Evolutionary conservation across 2,329 filamentous ascomycete genomes (phyloP).

Genomic region (Diaporthe sp.): DNA sequence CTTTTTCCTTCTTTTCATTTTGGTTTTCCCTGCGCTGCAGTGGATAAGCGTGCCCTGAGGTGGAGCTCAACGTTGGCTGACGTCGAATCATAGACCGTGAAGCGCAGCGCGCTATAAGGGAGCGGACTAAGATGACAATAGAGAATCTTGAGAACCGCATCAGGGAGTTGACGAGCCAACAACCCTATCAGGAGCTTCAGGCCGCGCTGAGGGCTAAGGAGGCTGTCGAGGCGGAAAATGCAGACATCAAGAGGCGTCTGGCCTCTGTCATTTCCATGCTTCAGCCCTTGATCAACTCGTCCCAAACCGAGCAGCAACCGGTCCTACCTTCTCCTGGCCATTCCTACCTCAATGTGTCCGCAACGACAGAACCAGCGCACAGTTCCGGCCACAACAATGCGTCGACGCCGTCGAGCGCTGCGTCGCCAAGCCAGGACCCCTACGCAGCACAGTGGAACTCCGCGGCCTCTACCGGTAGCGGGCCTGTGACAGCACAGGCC

Average conservation of each 20-base stretch:
- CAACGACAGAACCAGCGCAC: slow-evolving; percentile 45
- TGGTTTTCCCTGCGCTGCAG: slow-evolving; percentile 7
- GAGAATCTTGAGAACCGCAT: slow-evolving; percentile 81
- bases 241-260: slow-evolving; percentile 79
- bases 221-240: slow-evolving; percentile 82
- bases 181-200: slow-evolving; percentile 88
- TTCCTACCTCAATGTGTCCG: slow-evolving; percentile 43
- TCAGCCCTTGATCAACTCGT: slow-evolving; percentile 65
- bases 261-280: slow-evolving; percentile 74
- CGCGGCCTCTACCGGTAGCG: slow-evolving; percentile 42
- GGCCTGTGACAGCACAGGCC: slow-evolving; percentile 42
- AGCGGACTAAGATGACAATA: slow-evolving; percentile 85
- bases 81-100: slow-evolving; percentile 74
- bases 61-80: slow-evolving; percentile 33
- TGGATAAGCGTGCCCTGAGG: slow-evolving; percentile 22
- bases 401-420: slow-evolving; percentile 56
- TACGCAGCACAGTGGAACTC: slow-evolving; percentile 46
- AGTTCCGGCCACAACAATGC: slow-evolving; percentile 46
- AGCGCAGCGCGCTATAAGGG: slow-evolving; percentile 86
- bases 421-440: slow-evolving; percentile 52
- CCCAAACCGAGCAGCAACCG: slow-evolving; percentile 45
- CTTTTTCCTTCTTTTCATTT: neutral
- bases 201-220: slow-evolving; percentile 82
- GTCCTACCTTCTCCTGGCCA: slow-evolving; percentile 46
- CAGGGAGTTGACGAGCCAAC: slow-evolving; percentile 80